Conservation (phyloP, 2,329 filamentous ascomycete genomes). For the Alternaria novae-zelandiae region DNA sequence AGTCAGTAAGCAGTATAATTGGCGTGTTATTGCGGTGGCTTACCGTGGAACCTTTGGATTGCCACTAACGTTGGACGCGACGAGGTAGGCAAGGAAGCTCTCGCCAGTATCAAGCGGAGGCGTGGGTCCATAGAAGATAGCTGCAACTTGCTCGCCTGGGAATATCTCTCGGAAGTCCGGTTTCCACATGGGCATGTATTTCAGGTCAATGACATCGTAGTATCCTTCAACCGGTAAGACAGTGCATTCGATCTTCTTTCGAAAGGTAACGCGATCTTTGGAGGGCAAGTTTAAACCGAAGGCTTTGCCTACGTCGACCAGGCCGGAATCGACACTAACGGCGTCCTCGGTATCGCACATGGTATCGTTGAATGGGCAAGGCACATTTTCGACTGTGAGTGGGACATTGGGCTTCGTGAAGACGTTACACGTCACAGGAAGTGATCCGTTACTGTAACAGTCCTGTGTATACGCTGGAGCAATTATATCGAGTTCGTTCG, state of each 20-base stretch:
- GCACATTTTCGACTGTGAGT: neutral
- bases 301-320: neutral
- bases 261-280: neutral
- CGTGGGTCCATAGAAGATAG: neutral
- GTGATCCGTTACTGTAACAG: neutral
- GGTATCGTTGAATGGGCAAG: conserved; percentile 10
- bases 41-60: neutral
- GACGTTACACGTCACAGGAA: neutral
- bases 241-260: neutral
- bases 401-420: conserved; percentile 3
- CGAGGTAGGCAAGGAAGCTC: neutral
- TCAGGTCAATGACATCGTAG: neutral
- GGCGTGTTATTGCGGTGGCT: neutral
- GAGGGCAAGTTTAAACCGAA: neutral
- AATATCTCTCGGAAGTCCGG: neutral
- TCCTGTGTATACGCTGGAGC: neutral
- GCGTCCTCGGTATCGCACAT: conserved; percentile 5
- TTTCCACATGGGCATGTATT: neutral
- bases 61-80: neutral
- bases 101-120: neutral
- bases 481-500: neutral
- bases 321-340: conserved; percentile 9
- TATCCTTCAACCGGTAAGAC: neutral
- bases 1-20: too few species aligned
- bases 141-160: neutral